phyloP scores from a whole-genome alignment of 1,284 basidiomycete species.

The Trichosporon sp. region DNA sequence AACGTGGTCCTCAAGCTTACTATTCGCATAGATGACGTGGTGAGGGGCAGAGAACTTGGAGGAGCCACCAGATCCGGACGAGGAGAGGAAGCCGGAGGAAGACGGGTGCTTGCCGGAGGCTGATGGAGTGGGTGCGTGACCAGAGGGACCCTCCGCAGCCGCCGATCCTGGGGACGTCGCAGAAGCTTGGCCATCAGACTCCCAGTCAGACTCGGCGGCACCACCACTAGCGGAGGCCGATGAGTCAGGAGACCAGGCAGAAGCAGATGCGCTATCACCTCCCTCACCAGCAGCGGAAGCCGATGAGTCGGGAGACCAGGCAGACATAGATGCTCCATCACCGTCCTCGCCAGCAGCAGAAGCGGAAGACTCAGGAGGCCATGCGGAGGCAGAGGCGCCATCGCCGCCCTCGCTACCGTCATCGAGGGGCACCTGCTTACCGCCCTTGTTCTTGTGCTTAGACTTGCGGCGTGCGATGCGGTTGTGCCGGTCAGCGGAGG shows the following conservation, averaged over 20 bases:
- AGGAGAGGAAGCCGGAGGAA: background rate
- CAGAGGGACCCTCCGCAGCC: background rate
- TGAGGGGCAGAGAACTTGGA: slow-evolving; percentile 5
- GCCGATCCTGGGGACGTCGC: background rate
- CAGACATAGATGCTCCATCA: background rate
- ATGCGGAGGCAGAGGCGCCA: too few relatives aligned
- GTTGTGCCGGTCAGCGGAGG: background rate
- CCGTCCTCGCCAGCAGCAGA: too few relatives aligned
- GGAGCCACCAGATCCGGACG: background rate
- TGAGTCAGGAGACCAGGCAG: background rate
- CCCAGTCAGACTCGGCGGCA: too few relatives aligned
- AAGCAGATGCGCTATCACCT: too few relatives aligned
- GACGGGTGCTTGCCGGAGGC: background rate
- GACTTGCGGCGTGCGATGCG: background rate
- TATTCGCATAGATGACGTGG: slow-evolving; percentile 1
- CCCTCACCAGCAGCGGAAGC: background rate
- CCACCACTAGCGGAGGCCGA: background rate
- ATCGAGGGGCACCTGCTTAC: background rate
- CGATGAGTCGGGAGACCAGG: background rate
- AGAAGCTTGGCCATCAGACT: background rate
- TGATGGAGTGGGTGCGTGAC: background rate
- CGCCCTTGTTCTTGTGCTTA: background rate
- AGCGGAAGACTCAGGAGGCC: too few relatives aligned
- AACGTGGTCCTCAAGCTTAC: background rate
- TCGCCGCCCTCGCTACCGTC: too few relatives aligned